Conservation (phyloP, 2,329 filamentous ascomycete genomes). For the Dendrostoma leiphaemia region DNA sequence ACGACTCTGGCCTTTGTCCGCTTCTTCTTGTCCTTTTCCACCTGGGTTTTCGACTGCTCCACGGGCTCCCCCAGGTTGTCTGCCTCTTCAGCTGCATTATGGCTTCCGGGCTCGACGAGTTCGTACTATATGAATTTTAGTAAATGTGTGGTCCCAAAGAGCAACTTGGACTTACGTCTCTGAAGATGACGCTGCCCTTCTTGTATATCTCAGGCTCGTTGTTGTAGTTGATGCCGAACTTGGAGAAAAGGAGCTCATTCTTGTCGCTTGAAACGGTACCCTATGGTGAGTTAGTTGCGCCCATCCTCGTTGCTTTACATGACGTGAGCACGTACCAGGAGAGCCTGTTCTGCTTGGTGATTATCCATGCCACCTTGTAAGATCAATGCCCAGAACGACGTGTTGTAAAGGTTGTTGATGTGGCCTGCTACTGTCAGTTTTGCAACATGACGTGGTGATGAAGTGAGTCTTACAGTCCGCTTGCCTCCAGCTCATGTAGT, state of each 20-base stretch:
- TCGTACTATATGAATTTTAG: constrained; percentile 56
- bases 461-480: constrained; percentile 73
- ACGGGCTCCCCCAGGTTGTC: constrained; percentile 51
- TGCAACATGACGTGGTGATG: neutral
- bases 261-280: constrained; percentile 85
- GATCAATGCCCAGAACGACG: constrained; percentile 89
- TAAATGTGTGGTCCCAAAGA: neutral
- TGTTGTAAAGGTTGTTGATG: constrained; percentile 99
- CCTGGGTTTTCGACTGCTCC: constrained; percentile 72
- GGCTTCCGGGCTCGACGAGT: constrained; percentile 57
- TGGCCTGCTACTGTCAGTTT: constrained; percentile 58
- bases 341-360: constrained; percentile 75
- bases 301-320: no score
- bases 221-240: constrained; percentile 95
- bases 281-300: no score
- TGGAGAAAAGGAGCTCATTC: constrained; percentile 90
- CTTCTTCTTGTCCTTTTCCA: constrained; percentile 79
- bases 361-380: constrained; percentile 72
- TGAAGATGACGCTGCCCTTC: constrained; percentile 88
- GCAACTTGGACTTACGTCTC: constrained; percentile 60
- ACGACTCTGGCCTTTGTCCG: constrained; percentile 77
- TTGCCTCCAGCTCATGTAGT: constrained; percentile 97
- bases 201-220: constrained; percentile 90
- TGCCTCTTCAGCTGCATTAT: constrained; percentile 44
- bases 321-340: constrained; percentile 60